phyloP scores from a whole-genome alignment of 2,329 filamentous ascomycete genomes.

The Blastomyces gilchristii region DNA sequence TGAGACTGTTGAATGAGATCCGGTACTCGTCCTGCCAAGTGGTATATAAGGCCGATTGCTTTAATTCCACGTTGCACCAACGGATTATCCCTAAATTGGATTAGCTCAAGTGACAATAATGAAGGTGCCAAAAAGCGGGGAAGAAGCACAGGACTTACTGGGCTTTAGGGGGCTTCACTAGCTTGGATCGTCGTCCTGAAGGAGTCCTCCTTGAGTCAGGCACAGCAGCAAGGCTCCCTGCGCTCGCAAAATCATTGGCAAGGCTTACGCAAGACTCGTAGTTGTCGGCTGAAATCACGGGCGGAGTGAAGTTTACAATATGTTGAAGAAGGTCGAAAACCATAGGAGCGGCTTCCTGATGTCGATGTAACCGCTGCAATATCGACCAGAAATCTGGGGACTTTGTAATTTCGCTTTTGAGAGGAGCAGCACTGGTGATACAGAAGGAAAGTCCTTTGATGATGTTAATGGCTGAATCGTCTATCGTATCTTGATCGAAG shows the following conservation, averaged over 20 bases:
- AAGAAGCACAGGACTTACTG: slow-evolving; percentile 38
- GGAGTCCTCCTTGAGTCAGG: slow-evolving; percentile 60
- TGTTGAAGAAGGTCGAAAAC: slow-evolving; percentile 83
- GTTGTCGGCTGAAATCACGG: slow-evolving; percentile 86
- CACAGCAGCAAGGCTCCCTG: slow-evolving; percentile 60
- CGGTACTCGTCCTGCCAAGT: slow-evolving; percentile 71
- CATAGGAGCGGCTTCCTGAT: slow-evolving; percentile 58
- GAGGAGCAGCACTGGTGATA: slow-evolving; percentile 62
- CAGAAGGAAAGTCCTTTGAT: slow-evolving; percentile 71
- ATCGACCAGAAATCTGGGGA: slow-evolving; percentile 97
- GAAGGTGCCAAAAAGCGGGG: background rate
- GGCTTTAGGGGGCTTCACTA: slow-evolving; percentile 42
- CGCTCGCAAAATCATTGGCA: slow-evolving; percentile 80
- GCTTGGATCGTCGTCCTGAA: slow-evolving; percentile 41
- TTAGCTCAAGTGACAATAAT: slow-evolving; percentile 14
- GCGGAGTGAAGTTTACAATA: slow-evolving; percentile 59
- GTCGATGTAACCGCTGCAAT: slow-evolving; percentile 60
- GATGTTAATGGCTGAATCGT: slow-evolving; percentile 64
- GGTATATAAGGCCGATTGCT: slow-evolving; percentile 70
- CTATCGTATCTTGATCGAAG: slow-evolving; percentile 66
- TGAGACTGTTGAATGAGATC: slow-evolving; percentile 86
- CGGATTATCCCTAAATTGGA: slow-evolving; percentile 51
- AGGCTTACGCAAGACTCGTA: slow-evolving; percentile 80
- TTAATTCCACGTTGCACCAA: slow-evolving; percentile 67
- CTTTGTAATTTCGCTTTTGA: slow-evolving; percentile 87